Evolutionary conservation across 805 yeast species (phyloP).

Genomic region (Saturnispora serradocipensis): DNA sequence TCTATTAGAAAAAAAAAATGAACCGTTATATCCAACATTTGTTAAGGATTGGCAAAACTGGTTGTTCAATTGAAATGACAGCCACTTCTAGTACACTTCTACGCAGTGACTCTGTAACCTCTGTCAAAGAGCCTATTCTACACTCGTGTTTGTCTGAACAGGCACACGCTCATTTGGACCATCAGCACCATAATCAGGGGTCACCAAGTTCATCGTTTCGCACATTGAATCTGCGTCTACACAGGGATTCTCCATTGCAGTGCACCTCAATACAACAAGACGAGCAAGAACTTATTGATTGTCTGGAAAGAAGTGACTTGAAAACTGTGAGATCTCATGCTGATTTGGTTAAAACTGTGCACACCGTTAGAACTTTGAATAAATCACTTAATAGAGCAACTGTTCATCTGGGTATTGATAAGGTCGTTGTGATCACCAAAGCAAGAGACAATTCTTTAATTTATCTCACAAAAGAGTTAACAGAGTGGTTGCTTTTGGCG

Average conservation of each 20-base stretch:
- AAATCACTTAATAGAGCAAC: conserved; percentile 63
- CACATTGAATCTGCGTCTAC: neutral
- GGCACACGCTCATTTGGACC: neutral
- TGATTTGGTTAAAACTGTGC: conserved; percentile 70
- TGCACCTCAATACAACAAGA: neutral
- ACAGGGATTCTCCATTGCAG: neutral
- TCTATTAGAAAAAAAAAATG: neutral
- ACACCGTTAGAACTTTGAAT: conserved; percentile 70
- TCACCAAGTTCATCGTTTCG: conserved; percentile 3
- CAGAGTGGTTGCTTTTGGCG: conserved; percentile 58
- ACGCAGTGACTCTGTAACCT: conserved; percentile 1
- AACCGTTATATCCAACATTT: neutral
- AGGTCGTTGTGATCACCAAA: conserved; percentile 79
- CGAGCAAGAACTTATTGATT: conserved; percentile 2
- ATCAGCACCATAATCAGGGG: neutral
- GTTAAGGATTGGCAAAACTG: conserved; percentile 15
- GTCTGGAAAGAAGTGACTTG: conserved; percentile 26
- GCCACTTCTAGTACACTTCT: neutral
- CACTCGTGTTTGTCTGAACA: conserved; percentile 7
- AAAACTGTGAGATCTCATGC: conserved; percentile 59
- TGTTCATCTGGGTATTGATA: conserved; percentile 57
- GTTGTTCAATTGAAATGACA: conserved; percentile 31
- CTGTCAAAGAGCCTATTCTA: conserved; percentile 6
- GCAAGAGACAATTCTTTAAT: conserved; percentile 76
- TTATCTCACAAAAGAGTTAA: conserved; percentile 66